These are phyloP conservation scores for Lizonia empirigonia DNA, from an alignment of 2,329 filamentous ascomycete genomes.

Conservation along the genomic window DNA sequence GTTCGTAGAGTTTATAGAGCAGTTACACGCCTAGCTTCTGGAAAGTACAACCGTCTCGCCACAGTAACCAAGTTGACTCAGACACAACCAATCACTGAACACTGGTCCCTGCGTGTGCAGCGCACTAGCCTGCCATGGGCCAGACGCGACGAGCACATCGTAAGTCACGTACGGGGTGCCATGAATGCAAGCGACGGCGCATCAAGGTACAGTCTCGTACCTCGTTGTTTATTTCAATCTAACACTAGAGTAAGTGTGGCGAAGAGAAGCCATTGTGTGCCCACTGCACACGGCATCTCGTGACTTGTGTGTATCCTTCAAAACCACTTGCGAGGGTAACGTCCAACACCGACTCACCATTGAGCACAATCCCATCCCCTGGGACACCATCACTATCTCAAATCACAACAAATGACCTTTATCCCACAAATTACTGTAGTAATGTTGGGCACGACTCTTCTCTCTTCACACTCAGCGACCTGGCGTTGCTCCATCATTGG, in stretches of 20 bases:
- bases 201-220: constrained; percentile 22
- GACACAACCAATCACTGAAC: not conserved
- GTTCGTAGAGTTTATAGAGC: not conserved
- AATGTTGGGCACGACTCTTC: not conserved
- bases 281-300: constrained; percentile 17
- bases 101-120: not conserved
- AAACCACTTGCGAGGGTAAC: not conserved
- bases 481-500: constrained; percentile 27
- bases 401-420: not conserved
- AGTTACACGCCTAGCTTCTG: not conserved
- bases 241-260: constrained; percentile 9
- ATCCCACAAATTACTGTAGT: not conserved
- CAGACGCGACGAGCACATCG: constrained; percentile 22
- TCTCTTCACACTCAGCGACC: constrained; percentile 19
- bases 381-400: not conserved
- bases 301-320: constrained; percentile 11
- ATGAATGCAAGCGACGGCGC: constrained; percentile 27
- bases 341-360: not conserved
- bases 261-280: constrained; percentile 19
- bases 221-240: not conserved
- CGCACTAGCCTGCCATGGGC: constrained; percentile 9
- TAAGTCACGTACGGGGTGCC: constrained; percentile 26
- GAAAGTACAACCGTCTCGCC: not conserved
- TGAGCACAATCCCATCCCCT: not conserved
- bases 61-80: not conserved